Evolutionary conservation across 2,329 filamentous ascomycete species (phyloP), one percentile per base, ranked within the genome.

Genomic region (Alternaria longipes): DNA sequence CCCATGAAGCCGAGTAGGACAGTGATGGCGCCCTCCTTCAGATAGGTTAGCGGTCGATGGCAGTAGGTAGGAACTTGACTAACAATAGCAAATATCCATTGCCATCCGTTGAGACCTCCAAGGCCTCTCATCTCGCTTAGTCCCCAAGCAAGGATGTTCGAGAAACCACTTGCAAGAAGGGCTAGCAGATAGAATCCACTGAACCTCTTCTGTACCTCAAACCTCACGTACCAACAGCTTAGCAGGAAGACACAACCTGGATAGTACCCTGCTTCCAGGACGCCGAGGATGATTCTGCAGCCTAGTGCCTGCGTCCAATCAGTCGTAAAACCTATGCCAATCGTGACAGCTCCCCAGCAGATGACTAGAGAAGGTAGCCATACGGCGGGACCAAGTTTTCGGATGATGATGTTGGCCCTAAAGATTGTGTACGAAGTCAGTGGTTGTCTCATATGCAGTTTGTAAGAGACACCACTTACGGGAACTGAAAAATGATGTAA

Each of bases 61-160:
- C 6, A 18, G 5, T 20, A 38, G n/a, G 30, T 2, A 20, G 11
- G 30, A 38, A 14, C 41, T 11, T n/a, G 2, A 60, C 59, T 8
- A 55, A 67, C 18, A 54, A 47, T 47, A 1, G 45, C 62, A 20
- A 70, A 71, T 14, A 71, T 69, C 73, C 73, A 75, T 36, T 70
- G 56, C 73, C 74, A 75, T 1, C 74, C 74, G 36, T 75, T 74
- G 8, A 70, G 64, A 0, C 72, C 68, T 41, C 70, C 59, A 0
- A 68, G 63, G 1, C 74, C 73, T 20, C 62, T 59, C 54, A 76
- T 74, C 52, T 74, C 59, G 7, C 71, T 73, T 14, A 77, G 51
- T 1, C 62, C 73, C 58, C 74, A 76, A 3, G 74, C 74, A 28
- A 77, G 47, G 40, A 76, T 75, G 6, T 73, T 72, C 1, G 69